These are phyloP conservation scores for Neurospora sp. DNA, from an alignment of 495 filamentous ascomycete species.

Conservation along the genomic window DNA sequence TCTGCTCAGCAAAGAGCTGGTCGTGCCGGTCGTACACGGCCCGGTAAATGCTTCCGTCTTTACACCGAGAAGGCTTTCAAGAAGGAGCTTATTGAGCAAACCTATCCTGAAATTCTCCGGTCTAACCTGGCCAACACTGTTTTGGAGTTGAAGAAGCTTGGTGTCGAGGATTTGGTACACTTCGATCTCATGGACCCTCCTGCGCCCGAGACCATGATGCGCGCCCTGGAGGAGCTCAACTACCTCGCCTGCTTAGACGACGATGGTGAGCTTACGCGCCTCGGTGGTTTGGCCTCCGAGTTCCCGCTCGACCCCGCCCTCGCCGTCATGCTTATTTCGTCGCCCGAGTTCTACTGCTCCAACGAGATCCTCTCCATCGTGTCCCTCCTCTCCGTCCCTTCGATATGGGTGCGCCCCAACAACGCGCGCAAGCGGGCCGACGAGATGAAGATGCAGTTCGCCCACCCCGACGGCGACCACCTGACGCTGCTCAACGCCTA, in stretches of 20 bases:
- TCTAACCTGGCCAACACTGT: conserved; percentile 94
- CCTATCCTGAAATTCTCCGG: conserved; percentile 88
- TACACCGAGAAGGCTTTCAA: conserved; percentile 97
- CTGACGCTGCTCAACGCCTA: conserved; percentile 95
- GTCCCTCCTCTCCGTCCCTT: conserved; percentile 85
- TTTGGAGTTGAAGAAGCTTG: conserved; percentile 93
- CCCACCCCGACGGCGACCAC: conserved; percentile 89
- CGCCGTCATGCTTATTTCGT: conserved; percentile 95
- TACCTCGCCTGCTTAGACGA: conserved; percentile 95
- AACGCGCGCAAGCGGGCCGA: conserved; percentile 83
- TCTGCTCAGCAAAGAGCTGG: conserved; percentile 97
- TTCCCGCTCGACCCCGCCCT: conserved; percentile 93
- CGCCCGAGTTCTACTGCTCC: conserved; percentile 96
- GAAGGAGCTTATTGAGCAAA: conserved; percentile 94
- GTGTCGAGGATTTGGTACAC: conserved; percentile 91
- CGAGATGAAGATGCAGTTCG: conserved; percentile 92
- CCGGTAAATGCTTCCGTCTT: conserved; percentile 94
- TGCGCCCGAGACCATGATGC: conserved; percentile 97
- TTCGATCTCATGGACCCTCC: conserved; percentile 99
- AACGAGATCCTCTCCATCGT: conserved; percentile 97
- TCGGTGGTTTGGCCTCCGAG: conserved; percentile 84
- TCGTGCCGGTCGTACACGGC: conserved; percentile 95
- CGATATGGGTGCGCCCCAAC: conserved; percentile 85
- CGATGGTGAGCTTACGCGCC: conserved; percentile 77
- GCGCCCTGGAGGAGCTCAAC: conserved; percentile 94